Evolutionary conservation across 148 eudicot genomes (phyloP).

Genomic region (Persicaria maculosa): DNA sequence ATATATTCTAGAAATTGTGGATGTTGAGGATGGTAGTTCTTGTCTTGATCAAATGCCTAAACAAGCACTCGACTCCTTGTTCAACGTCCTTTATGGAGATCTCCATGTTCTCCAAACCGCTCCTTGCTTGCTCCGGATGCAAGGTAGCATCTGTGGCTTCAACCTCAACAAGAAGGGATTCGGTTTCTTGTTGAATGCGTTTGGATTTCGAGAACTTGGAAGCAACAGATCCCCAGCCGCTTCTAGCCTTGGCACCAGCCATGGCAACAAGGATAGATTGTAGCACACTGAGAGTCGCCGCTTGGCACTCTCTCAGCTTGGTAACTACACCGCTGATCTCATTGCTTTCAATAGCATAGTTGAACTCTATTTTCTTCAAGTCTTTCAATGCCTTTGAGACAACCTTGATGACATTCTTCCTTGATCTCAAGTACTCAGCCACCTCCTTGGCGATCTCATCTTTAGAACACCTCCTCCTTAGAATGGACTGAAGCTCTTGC

Average conservation of each 20-base stretch:
- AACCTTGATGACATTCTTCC: neutral
- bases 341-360: neutral
- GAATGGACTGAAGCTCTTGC: neutral
- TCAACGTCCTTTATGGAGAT: neutral
- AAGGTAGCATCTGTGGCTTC: neutral
- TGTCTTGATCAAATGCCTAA: slow-evolving; percentile 10
- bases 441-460: neutral
- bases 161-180: neutral
- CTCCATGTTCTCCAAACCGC: slow-evolving; percentile 3
- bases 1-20: neutral
- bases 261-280: slow-evolving; percentile 1
- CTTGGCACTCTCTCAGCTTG: slow-evolving; percentile 1
- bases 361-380: neutral
- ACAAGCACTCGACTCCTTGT: neutral
- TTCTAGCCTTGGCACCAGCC: neutral
- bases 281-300: neutral
- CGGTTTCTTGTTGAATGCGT: neutral
- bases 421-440: slow-evolving; percentile 6
- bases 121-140: neutral
- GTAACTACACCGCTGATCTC: neutral
- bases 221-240: neutral
- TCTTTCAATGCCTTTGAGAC: slow-evolving; percentile 4
- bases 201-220: neutral
- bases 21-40: slow-evolving; percentile 8
- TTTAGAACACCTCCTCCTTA: neutral